Conservation (phyloP, 257 asterid species). For the Solanum neorickii region DNA sequence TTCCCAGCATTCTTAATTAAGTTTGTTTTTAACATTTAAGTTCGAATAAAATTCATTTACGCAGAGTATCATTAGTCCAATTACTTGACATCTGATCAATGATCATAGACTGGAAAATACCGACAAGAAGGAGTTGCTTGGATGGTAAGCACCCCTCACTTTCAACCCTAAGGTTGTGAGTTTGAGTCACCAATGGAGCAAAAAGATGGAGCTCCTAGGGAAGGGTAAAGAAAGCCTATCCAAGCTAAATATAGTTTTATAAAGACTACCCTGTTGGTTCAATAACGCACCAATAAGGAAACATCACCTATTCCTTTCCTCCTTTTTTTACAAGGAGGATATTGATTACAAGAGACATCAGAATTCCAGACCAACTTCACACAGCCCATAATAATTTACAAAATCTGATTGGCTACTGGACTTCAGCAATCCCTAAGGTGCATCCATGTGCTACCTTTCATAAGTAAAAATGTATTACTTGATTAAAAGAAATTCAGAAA, state of each 20-base stretch:
- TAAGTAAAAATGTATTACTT: background rate
- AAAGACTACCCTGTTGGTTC: background rate
- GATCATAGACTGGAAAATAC: background rate
- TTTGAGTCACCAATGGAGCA: background rate
- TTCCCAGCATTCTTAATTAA: background rate
- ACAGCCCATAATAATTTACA: background rate
- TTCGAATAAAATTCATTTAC: background rate
- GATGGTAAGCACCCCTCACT: background rate
- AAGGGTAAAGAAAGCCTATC: background rate
- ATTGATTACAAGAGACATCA: background rate
- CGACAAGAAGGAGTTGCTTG: background rate
- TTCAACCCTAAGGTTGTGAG: background rate
- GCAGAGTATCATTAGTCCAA: background rate
- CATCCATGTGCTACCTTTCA: background rate
- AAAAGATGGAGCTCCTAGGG: background rate
- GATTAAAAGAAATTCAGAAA: background rate
- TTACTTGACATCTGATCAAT: background rate
- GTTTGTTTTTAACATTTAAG: background rate
- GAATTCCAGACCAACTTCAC: background rate
- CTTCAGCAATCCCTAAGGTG: background rate
- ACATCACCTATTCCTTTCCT: background rate
- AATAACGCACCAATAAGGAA: background rate
- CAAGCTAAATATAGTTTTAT: background rate
- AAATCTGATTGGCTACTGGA: background rate
- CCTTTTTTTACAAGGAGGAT: background rate